phyloP scores from a whole-genome alignment of 176 grass and related monocot genomes.

The Zoysia japonica region DNA sequence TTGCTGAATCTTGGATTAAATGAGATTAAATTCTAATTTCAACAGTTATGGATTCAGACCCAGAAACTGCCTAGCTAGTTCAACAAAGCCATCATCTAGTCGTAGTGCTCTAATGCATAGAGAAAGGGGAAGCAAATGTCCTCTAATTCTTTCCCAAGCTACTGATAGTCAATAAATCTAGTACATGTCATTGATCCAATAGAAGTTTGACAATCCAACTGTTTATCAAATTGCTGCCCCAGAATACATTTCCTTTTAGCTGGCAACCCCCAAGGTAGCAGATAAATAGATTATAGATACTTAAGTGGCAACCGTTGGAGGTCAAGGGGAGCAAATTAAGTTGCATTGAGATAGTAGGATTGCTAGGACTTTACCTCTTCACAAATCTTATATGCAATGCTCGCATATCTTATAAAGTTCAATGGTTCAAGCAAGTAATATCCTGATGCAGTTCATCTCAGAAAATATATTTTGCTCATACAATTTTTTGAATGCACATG shows the following conservation, averaged over 20 bases:
- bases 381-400: neutral
- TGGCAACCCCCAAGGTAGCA: neutral
- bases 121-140: neutral
- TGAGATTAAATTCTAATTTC: neutral
- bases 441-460: neutral
- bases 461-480: neutral
- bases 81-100: conserved; percentile 16
- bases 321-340: neutral
- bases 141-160: neutral
- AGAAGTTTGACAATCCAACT: neutral
- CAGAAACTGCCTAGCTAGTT: conserved; percentile 12
- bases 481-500: no score
- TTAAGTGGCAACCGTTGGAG: neutral
- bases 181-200: neutral
- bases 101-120: conserved; percentile 17
- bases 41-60: neutral
- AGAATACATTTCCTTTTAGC: neutral
- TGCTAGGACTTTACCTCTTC: neutral
- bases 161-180: neutral
- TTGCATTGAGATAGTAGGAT: neutral
- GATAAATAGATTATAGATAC: neutral
- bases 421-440: neutral
- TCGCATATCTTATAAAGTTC: neutral
- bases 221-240: neutral
- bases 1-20: neutral